phyloP scores from a whole-genome alignment of 306 rosid species.

The Ammopiptanthus mongolicus region DNA sequence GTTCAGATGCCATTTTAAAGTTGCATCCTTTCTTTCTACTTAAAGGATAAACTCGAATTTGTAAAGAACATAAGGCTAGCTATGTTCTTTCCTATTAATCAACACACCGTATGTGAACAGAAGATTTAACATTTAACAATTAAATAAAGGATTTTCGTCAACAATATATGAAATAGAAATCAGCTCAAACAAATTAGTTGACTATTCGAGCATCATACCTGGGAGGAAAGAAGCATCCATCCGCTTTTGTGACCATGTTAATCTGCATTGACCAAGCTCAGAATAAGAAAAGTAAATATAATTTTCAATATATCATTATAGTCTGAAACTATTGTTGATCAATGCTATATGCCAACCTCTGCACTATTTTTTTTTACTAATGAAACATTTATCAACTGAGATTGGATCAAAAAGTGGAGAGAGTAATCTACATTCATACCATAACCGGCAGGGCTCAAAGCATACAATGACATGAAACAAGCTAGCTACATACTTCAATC shows the following conservation, averaged over 20 bases:
- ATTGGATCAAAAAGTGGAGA: no score
- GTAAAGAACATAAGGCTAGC: neutral
- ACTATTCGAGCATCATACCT: neutral
- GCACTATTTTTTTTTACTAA: no score
- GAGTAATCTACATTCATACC: no score
- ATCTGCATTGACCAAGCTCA: slow-evolving; percentile 7
- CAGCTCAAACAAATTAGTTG: neutral
- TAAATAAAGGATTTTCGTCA: neutral
- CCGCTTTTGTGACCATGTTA: slow-evolving; percentile 23
- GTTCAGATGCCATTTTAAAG: neutral
- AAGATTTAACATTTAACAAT: neutral
- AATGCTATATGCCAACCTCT: neutral
- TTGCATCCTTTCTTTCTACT: neutral
- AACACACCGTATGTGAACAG: neutral
- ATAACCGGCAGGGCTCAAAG: neutral
- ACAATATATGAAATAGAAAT: neutral
- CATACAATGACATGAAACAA: neutral
- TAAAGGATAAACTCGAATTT: neutral
- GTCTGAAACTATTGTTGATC: neutral
- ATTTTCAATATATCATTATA: neutral
- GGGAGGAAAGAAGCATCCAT: slow-evolving; percentile 16
- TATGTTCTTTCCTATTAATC: neutral
- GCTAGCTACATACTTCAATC: neutral
- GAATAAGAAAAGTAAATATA: neutral
- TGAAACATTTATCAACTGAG: no score